Base-by-base conservation (phyloP, 2,329 filamentous ascomycete genomes). In the Epichloe festucae region DNA sequence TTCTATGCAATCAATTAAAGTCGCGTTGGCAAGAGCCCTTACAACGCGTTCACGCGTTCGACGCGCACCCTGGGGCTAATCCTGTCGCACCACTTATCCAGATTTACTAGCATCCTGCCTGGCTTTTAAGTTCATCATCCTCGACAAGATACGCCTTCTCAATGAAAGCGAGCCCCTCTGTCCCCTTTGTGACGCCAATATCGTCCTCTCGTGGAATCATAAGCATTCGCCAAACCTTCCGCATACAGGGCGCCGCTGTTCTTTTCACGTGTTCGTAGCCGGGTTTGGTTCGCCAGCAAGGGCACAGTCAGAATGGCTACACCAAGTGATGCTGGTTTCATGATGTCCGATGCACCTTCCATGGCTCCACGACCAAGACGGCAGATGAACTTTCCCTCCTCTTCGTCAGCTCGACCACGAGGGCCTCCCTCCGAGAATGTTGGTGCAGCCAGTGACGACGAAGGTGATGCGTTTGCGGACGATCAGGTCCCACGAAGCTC, bases 401-500 rank as follows among this genome's bases (percentile, higher is more conserved):
- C 77, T 7, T 78, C 77, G 6, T 71, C 72, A 39, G 67, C 72
- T 14, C 72, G 77, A 39, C 77, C 78, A 27, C 69, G 76, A 57
- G 78, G 71, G 0, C 80, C 79, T n/a, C 80, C 78, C 1, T 83
- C 81, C 4, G 81, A 84, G 65, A 81, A 76, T 55, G 61, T 75
- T 55, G 79, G 74, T 49, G 76, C 74, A 0, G 71, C 73, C n/a
- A 82, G 79, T 56, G 80, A 84, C 53, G 78, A 82, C 52, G 79
- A 79, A 59, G 76, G 68, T 10, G 77, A 81, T 57, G 79, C 78
- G 4, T 82, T 82, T 57, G 79, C 76, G 52, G 81, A 84, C 60
- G 80, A 84, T 59, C 79, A 82, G 63, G 71, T 83, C 10, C 79
- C 79, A 1, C 67, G 68, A 46, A 71, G 72, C 53, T 66, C 74